phyloP scores from a whole-genome alignment of 306 rosid genomes.

The Pyrus pyrifolia region DNA sequence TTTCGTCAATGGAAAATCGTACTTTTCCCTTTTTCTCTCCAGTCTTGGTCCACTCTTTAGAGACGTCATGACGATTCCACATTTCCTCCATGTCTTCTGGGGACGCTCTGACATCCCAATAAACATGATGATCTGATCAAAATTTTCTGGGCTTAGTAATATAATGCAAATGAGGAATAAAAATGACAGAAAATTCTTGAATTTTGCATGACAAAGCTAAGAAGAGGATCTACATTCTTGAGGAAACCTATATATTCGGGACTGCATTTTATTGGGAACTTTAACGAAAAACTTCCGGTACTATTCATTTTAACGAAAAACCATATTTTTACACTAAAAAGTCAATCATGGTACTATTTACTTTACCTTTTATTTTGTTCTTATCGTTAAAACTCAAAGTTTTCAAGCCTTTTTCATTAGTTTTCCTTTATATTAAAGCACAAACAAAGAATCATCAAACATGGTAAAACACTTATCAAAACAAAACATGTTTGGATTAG shows the following conservation, averaged over 20 bases:
- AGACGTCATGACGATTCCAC: slow-evolving; percentile 75
- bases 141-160: background rate
- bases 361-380: too few species aligned
- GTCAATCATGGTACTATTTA: too few species aligned
- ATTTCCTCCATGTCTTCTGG: slow-evolving; percentile 75
- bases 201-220: background rate
- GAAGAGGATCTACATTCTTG: background rate
- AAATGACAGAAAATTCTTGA: background rate
- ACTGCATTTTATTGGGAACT: background rate
- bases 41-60: slow-evolving; percentile 56
- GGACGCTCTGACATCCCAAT: slow-evolving; percentile 63
- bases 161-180: background rate
- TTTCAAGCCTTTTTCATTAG: too few species aligned
- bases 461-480: background rate
- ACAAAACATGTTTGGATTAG: background rate
- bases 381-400: too few species aligned
- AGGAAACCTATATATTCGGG: background rate
- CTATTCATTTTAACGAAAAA: too few species aligned
- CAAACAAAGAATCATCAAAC: background rate
- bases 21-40: slow-evolving; percentile 59
- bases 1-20: slow-evolving; percentile 53
- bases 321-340: too few species aligned
- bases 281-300: too few species aligned
- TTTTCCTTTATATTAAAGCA: background rate
- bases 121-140: slow-evolving; percentile 26